These are phyloP conservation scores for Thelonectria discophora DNA, from an alignment of 2,329 filamentous ascomycete species.

Conservation along the genomic window DNA sequence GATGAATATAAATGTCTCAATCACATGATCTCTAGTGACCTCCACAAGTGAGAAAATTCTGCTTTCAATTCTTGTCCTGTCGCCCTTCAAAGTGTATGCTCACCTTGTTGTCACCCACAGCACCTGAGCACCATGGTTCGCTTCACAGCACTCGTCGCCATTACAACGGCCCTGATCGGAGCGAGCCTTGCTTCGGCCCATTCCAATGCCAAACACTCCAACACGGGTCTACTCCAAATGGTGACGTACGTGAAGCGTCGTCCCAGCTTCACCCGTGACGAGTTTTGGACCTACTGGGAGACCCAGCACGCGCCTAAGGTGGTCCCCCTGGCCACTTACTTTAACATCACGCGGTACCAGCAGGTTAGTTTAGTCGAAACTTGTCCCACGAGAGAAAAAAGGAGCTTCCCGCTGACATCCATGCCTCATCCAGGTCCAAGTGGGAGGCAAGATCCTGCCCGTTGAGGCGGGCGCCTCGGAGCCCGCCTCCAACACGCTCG, in stretches of 20 bases:
- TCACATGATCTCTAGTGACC: neutral
- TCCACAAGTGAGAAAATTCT: neutral
- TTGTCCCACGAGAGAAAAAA: neutral
- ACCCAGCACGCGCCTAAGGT: slow-evolving; percentile 44
- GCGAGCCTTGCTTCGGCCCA: slow-evolving; percentile 44
- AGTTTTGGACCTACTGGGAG: slow-evolving; percentile 46
- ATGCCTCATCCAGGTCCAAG: slow-evolving; percentile 34
- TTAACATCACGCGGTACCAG: slow-evolving; percentile 43
- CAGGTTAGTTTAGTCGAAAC: slow-evolving; percentile 31
- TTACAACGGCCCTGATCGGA: slow-evolving; percentile 13
- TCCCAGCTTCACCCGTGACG: slow-evolving; percentile 35
- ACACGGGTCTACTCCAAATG: slow-evolving; percentile 42
- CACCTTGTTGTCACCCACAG: neutral
- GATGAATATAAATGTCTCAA: neutral
- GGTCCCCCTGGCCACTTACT: slow-evolving; percentile 38
- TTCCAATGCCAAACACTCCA: slow-evolving; percentile 56
- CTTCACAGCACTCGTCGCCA: slow-evolving; percentile 8
- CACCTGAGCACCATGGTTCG: slow-evolving; percentile 19
- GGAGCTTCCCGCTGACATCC: neutral
- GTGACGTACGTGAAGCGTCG: slow-evolving; percentile 43
- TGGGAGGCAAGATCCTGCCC: slow-evolving; percentile 40
- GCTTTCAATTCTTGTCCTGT: neutral
- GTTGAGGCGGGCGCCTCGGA: slow-evolving; percentile 29
- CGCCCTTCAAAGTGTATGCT: neutral
- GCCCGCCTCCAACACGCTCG: slow-evolving; percentile 33